These are phyloP conservation scores for Laguncularia racemosa DNA, from an alignment of 345 rosid genomes.

Conservation along the genomic window DNA sequence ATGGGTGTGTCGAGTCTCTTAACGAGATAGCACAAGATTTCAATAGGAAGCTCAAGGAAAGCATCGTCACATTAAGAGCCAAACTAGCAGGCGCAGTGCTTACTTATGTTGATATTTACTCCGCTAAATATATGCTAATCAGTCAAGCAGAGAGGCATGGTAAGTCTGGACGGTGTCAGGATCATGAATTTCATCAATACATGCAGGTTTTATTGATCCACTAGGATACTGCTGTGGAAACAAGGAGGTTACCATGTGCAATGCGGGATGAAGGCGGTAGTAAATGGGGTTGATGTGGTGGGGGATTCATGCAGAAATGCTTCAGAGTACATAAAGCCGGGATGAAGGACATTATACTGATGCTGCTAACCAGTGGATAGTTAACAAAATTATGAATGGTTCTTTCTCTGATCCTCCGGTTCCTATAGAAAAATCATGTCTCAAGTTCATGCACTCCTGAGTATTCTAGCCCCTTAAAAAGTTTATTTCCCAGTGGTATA, in stretches of 20 bases:
- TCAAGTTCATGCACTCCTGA: too few relatives aligned
- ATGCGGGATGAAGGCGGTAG: constrained; percentile 36
- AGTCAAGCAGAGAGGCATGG: constrained; percentile 40
- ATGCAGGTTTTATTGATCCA: constrained; percentile 37
- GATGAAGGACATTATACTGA: constrained; percentile 63
- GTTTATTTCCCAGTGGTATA: too few relatives aligned
- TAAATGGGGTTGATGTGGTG: constrained; percentile 35
- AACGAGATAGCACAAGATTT: constrained; percentile 46
- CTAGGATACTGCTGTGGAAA: constrained; percentile 56
- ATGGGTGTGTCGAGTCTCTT: constrained; percentile 50
- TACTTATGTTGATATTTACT: constrained; percentile 56
- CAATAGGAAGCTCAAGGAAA: constrained; percentile 28
- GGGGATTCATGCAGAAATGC: constrained; percentile 47
- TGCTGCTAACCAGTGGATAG: constrained; percentile 53
- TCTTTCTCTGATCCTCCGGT: constrained; percentile 40
- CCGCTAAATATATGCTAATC: constrained; percentile 40
- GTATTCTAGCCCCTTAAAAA: too few relatives aligned
- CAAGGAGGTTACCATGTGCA: constrained; percentile 47
- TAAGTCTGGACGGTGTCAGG: constrained; percentile 1
- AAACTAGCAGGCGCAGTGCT: constrained; percentile 40
- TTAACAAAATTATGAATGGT: constrained; percentile 27
- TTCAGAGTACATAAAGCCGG: constrained; percentile 36
- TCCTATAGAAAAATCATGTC: constrained; percentile 39
- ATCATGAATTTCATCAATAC: too few relatives aligned
- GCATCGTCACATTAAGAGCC: constrained; percentile 28